Evolutionary conservation across 116 monocot species (phyloP).

Genomic region (Thalassia testudinum): DNA sequence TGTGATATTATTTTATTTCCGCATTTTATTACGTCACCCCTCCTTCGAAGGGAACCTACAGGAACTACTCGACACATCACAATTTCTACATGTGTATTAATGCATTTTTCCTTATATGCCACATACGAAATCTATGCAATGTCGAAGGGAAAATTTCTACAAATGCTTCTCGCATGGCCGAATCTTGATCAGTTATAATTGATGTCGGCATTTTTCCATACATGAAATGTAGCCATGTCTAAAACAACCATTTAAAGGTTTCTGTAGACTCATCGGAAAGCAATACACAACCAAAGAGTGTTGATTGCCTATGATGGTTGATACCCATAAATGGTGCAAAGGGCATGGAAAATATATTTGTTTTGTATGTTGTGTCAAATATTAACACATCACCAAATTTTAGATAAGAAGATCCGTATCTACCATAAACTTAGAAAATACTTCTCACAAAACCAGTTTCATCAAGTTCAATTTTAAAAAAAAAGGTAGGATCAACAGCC

Average conservation of each 20-base stretch:
- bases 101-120: slow-evolving; percentile 4
- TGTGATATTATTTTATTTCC: no score
- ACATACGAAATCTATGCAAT: background rate
- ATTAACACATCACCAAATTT: slow-evolving; percentile 5
- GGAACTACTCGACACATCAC: background rate
- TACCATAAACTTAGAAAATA: background rate
- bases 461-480: slow-evolving; percentile 1
- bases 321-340: slow-evolving; percentile 4
- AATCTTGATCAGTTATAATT: slow-evolving; percentile 5
- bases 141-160: background rate
- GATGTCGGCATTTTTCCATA: slow-evolving; percentile 1
- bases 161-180: background rate
- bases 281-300: background rate
- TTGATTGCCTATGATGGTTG: slow-evolving; percentile 6
- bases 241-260: slow-evolving; percentile 4
- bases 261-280: slow-evolving; percentile 1
- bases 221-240: background rate
- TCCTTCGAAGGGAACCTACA: no score
- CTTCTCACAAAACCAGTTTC: background rate
- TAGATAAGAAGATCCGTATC: background rate
- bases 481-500: background rate
- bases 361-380: slow-evolving; percentile 4
- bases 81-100: background rate
- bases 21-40: no score
- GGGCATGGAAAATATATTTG: slow-evolving; percentile 1